Conservation (phyloP, 345 rosid species). For the Crucihimalaya himalaica region DNA sequence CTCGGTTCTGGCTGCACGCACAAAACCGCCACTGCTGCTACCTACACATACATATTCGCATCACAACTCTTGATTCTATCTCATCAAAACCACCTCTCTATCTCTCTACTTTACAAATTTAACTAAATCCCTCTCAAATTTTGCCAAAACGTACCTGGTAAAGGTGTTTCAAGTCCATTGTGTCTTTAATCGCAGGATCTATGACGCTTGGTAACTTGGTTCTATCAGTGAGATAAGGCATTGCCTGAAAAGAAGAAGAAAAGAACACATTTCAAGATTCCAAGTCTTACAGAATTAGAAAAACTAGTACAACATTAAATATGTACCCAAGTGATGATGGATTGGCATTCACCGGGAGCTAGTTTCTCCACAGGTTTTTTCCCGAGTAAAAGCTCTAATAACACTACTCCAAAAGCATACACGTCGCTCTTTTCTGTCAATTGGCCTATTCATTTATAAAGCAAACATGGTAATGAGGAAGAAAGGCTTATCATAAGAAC, state of each 20-base stretch:
- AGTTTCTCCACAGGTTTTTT: conserved; percentile 87
- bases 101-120: not conserved
- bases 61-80: conserved; percentile 8
- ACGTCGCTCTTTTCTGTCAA: conserved; percentile 97
- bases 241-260: conserved; percentile 61
- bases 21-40: conserved; percentile 91
- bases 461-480: conserved; percentile 3
- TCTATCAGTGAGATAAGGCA: conserved; percentile 97
- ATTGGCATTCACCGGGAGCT: conserved; percentile 86
- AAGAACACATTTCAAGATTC: conserved; percentile 18
- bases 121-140: not conserved
- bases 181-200: conserved; percentile 78
- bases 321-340: conserved; percentile 92
- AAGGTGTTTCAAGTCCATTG: conserved; percentile 81
- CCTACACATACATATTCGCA: conserved; percentile 49
- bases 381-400: conserved; percentile 85
- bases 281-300: conserved; percentile 4
- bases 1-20: conserved; percentile 95
- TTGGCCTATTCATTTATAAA: conserved; percentile 51
- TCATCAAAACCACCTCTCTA: conserved; percentile 5
- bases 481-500: not conserved
- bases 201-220: conserved; percentile 75
- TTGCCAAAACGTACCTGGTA: conserved; percentile 67
- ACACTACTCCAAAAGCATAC: conserved; percentile 94
- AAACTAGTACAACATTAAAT: not conserved